Evolutionary conservation across 148 eudicot species (phyloP), one percentile per base, ranked within the genome.

Genomic region (Gaultheria prostrata): DNA sequence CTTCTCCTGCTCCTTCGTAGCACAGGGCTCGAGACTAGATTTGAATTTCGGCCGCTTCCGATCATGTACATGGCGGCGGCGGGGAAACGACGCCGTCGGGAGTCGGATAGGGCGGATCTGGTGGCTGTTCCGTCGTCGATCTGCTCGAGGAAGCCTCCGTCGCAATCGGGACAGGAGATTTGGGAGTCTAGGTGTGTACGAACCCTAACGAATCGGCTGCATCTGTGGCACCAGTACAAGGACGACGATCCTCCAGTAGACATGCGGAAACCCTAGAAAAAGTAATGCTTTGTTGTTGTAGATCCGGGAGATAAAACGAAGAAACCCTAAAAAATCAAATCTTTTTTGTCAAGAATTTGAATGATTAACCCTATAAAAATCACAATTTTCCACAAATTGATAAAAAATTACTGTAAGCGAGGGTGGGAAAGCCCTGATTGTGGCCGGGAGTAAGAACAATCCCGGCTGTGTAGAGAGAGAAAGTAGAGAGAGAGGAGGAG

Each of bases 151-250:
- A 97, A 97, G 0, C 99, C 99, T 14, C 92, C 86, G 79, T 86
- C 76, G 85, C 99, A 97, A 76, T 97, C 93, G 11, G 99, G 95
- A 80, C 99, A 97, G 13, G 81, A 45, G 17, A 95, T 53, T 39
- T 39, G 43, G 3, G 95, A 83, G 14, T 88, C 90, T 28, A 12
- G 72, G 21, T 65, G 69, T 43, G 69, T 73, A 61, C 57, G 82
- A 89, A 92, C 95, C 85, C 91, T 82, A 54, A 94, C 86, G 53
- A 92, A 92, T 53, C 94, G 90, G 76, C 88, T 97, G 92, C 99
- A 97, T 73, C 99, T 86, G 91, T 97, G 92, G 80, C 99, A 97
- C 99, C 99, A 97, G 82, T 90, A 93, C 0, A 97, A 81, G 28
- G 86, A 49, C 0, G 88, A 30, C 1, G 88, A 24, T 8, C 61